These are phyloP conservation scores for Ceratobasidium sp. DNA, from an alignment of 1,284 basidiomycete genomes.

Conservation along the genomic window DNA sequence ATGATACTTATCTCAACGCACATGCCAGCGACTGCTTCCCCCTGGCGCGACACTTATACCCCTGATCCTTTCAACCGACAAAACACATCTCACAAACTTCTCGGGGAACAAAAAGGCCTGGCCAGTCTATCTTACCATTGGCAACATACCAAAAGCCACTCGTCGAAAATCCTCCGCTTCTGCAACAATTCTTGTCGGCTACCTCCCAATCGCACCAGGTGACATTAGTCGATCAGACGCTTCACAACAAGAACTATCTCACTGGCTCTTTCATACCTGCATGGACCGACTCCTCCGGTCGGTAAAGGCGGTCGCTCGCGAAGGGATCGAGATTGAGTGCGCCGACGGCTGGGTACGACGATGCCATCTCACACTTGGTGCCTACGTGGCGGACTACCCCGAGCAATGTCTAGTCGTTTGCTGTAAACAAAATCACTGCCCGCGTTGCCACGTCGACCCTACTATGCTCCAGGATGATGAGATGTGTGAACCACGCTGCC, in stretches of 20 bases:
- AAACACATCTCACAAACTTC: constrained; percentile 45
- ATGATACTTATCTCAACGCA: too few relatives aligned
- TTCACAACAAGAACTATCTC: not conserved
- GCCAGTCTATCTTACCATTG: constrained; percentile 47
- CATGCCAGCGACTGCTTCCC: not conserved
- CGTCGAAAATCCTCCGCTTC: not conserved
- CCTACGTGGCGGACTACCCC: constrained; percentile 54
- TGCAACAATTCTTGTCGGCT: constrained; percentile 44
- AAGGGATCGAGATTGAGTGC: constrained; percentile 51
- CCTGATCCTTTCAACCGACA: constrained; percentile 45
- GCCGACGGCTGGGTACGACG: constrained; percentile 53
- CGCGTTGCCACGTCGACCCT: constrained; percentile 1
- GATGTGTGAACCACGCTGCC: too few relatives aligned
- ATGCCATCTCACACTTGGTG: constrained; percentile 53
- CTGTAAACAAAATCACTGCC: constrained; percentile 38
- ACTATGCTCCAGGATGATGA: too few relatives aligned
- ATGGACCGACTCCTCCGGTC: constrained; percentile 51
- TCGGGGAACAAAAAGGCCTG: constrained; percentile 43
- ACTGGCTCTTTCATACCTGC: constrained; percentile 52
- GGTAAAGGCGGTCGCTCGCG: constrained; percentile 43
- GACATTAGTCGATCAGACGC: not conserved
- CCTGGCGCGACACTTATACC: constrained; percentile 40
- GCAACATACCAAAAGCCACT: constrained; percentile 46
- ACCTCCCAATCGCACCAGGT: constrained; percentile 21
- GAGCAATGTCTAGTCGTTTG: constrained; percentile 54